Conservation (phyloP, 257 asterid species). For the Thymus mandschuricus region DNA sequence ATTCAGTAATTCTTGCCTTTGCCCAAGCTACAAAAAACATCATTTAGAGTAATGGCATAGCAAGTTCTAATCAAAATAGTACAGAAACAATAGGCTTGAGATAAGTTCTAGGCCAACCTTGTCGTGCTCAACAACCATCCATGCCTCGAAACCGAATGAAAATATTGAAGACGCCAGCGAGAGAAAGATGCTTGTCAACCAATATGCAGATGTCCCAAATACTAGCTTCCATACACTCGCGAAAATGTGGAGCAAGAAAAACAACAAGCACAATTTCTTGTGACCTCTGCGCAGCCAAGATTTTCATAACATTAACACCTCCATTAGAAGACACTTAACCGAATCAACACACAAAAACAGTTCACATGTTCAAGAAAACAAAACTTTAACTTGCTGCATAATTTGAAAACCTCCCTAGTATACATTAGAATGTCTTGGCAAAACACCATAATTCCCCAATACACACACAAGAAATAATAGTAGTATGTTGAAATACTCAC, state of each 20-base stretch:
- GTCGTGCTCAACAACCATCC: conserved; percentile 87
- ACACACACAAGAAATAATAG: background rate
- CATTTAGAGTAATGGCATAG: conserved; percentile 9
- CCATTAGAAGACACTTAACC: background rate
- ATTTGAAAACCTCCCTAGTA: background rate
- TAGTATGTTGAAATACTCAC: conserved; percentile 47
- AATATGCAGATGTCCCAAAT: conserved; percentile 50
- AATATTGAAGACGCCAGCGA: conserved; percentile 77
- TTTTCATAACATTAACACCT: conserved; percentile 10
- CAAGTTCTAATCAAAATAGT: background rate
- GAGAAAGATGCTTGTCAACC: conserved; percentile 68
- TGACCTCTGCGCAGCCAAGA: conserved; percentile 68
- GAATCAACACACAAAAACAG: background rate
- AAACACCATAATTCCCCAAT: conserved; percentile 4
- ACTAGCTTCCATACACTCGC: conserved; percentile 62
- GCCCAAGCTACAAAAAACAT: conserved; percentile 65
- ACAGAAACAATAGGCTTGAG: conserved; percentile 22
- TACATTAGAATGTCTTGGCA: background rate
- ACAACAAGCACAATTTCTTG: conserved; percentile 69
- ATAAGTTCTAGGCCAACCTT: conserved; percentile 55
- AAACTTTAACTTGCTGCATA: background rate
- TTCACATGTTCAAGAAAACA: background rate
- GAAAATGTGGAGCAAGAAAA: conserved; percentile 66
- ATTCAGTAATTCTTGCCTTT: conserved; percentile 80
- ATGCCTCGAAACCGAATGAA: conserved; percentile 78